phyloP scores from a whole-genome alignment of 2,329 filamentous ascomycete genomes.

The Magnaporthales sp. region DNA sequence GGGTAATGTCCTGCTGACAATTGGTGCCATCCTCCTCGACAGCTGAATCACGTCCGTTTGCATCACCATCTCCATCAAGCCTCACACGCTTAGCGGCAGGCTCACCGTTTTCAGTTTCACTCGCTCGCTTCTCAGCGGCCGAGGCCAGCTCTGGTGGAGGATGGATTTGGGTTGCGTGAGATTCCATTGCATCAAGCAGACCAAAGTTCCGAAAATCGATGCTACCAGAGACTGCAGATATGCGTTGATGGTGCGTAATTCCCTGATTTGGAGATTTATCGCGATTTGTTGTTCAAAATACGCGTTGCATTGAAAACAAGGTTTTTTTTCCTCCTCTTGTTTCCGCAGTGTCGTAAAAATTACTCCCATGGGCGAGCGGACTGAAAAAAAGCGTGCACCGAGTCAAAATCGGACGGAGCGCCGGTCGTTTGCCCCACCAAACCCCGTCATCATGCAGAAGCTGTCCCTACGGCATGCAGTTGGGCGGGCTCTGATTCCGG shows the following conservation, averaged over 20 bases:
- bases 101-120: constrained; percentile 15
- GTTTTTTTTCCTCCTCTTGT: neutral
- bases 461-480: no score
- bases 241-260: neutral
- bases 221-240: no score
- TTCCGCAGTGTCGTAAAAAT: neutral
- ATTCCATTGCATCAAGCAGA: neutral
- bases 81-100: constrained; percentile 48
- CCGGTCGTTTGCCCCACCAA: neutral
- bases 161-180: neutral
- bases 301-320: neutral
- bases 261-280: neutral
- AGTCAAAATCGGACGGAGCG: neutral
- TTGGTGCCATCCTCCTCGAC: neutral
- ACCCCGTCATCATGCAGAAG: neutral
- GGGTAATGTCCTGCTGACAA: neutral
- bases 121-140: constrained; percentile 4
- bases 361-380: neutral
- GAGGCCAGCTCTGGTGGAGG: neutral
- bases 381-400: constrained; percentile 4
- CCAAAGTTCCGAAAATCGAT: neutral
- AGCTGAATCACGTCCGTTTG: neutral
- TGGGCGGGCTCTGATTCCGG: neutral
- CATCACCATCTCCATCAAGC: constrained; percentile 26
- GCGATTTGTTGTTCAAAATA: neutral